A percentile compares a stretch with the other conserved stretches of the same genome.
Conservation (phyloP, 306 rosid genomes). For the Cucurbita moschata region DNA sequence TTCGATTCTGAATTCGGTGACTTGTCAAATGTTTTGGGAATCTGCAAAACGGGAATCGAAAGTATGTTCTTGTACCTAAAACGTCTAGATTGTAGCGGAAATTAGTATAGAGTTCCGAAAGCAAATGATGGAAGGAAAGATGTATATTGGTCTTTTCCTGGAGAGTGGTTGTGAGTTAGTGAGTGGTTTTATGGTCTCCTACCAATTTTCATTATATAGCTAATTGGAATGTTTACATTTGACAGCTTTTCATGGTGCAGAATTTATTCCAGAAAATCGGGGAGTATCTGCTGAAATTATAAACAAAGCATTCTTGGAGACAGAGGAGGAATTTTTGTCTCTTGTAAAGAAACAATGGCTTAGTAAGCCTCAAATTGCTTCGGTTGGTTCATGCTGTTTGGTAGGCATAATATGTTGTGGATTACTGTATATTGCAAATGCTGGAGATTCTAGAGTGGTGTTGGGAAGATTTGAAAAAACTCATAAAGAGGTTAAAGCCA, state of each 20-base stretch:
- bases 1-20: not conserved
- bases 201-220: conserved; percentile 11
- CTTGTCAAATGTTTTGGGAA: not conserved
- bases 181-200: not conserved
- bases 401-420: conserved; percentile 68
- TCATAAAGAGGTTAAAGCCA: conserved; percentile 49
- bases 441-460: conserved; percentile 94
- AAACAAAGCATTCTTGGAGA: conserved; percentile 64
- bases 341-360: conserved; percentile 66
- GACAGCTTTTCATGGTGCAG: conserved; percentile 52
- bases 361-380: conserved; percentile 65
- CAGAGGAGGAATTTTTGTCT: conserved; percentile 81
- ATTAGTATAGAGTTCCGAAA: not conserved
- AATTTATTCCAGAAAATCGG: conserved; percentile 48
- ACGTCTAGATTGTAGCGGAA: not conserved
- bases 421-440: conserved; percentile 71
- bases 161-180: not conserved
- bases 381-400: conserved; percentile 91
- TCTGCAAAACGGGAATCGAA: not conserved
- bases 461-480: conserved; percentile 50
- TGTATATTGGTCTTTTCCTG: not conserved
- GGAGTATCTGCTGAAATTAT: conserved; percentile 82
- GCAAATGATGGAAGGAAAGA: not conserved
- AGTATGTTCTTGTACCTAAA: not conserved
- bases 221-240: conserved; percentile 31